Evolutionary conservation across 805 yeast genomes (phyloP).

Genomic region (Hanseniaspora singularis): DNA sequence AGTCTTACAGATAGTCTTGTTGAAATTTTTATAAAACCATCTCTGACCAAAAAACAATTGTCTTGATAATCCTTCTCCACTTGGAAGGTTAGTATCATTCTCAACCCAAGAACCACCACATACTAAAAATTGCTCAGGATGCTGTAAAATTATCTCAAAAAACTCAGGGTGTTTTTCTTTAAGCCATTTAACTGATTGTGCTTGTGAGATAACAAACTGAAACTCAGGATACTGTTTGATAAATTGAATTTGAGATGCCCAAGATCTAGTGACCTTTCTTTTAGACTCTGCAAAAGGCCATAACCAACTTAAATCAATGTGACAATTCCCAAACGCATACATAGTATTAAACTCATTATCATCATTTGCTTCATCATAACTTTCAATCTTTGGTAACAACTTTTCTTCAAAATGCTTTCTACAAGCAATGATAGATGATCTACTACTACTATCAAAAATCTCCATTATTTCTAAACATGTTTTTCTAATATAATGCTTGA

Average conservation of each 20-base stretch:
- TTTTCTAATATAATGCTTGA: slow-evolving; percentile 69
- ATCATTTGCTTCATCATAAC: slow-evolving; percentile 40
- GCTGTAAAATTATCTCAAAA: slow-evolving; percentile 41
- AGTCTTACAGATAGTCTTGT: slow-evolving; percentile 54
- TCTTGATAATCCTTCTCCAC: slow-evolving; percentile 79
- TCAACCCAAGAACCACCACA: slow-evolving; percentile 98
- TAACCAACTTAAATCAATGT: slow-evolving; percentile 95
- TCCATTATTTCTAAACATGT: slow-evolving; percentile 77
- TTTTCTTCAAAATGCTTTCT: slow-evolving; percentile 47
- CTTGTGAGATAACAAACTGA: slow-evolving; percentile 88
- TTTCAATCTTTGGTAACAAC: slow-evolving; percentile 54
- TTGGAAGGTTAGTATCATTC: slow-evolving; percentile 90
- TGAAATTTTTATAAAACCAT: slow-evolving; percentile 63
- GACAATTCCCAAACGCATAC: slow-evolving; percentile 85
- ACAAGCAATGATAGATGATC: slow-evolving; percentile 44
- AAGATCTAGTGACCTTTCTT: slow-evolving; percentile 82
- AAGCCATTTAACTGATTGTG: slow-evolving; percentile 92
- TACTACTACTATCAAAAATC: slow-evolving; percentile 61
- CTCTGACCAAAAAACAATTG: slow-evolving; percentile 87
- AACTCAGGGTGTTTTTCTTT: slow-evolving; percentile 75
- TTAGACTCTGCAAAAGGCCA: slow-evolving; percentile 99
- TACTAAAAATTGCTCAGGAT: slow-evolving; percentile 65
- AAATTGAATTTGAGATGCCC: slow-evolving; percentile 84
- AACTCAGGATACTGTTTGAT: slow-evolving; percentile 86
- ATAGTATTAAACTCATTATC: slow-evolving; percentile 47